These are phyloP conservation scores for Didymella keratinophila DNA, from an alignment of 2,329 filamentous ascomycete genomes.

Conservation along the genomic window DNA sequence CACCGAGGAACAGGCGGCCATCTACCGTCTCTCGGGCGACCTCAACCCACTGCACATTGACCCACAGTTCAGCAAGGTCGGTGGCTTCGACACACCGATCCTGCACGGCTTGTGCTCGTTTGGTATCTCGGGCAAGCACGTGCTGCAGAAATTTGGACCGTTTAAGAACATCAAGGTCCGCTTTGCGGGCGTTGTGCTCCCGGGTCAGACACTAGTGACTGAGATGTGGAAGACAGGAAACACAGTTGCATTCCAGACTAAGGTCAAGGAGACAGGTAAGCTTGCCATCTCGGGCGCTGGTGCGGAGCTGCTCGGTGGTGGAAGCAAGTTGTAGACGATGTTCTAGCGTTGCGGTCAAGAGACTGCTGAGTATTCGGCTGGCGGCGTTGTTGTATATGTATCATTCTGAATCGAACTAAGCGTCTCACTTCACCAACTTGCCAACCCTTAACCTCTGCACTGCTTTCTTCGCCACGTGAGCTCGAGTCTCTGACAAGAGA, in stretches of 20 bases:
- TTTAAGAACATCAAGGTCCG: constrained; percentile 94
- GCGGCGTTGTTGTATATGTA: constrained; percentile 14
- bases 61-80: constrained; percentile 90
- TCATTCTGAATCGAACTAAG: background rate
- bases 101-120: constrained; percentile 97
- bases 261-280: constrained; percentile 93
- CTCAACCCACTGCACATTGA: constrained; percentile 97
- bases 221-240: constrained; percentile 93
- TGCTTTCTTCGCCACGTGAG: background rate
- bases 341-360: background rate
- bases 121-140: constrained; percentile 88
- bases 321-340: constrained; percentile 46
- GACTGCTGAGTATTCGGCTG: constrained; percentile 1
- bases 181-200: constrained; percentile 85
- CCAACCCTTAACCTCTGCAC: background rate
- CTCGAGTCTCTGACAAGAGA: too few species aligned
- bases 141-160: constrained; percentile 81
- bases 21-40: constrained; percentile 94
- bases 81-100: constrained; percentile 93
- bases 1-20: constrained; percentile 85
- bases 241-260: constrained; percentile 83
- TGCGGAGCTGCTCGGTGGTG: constrained; percentile 71
- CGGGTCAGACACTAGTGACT: constrained; percentile 85
- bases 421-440: background rate
- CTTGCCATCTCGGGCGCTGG: constrained; percentile 82